Percentiles rank a stretch among this genome's conserved stretches.
Conservation (phyloP, 768 basidiomycete genomes). For the Pluteus cervinus region DNA sequence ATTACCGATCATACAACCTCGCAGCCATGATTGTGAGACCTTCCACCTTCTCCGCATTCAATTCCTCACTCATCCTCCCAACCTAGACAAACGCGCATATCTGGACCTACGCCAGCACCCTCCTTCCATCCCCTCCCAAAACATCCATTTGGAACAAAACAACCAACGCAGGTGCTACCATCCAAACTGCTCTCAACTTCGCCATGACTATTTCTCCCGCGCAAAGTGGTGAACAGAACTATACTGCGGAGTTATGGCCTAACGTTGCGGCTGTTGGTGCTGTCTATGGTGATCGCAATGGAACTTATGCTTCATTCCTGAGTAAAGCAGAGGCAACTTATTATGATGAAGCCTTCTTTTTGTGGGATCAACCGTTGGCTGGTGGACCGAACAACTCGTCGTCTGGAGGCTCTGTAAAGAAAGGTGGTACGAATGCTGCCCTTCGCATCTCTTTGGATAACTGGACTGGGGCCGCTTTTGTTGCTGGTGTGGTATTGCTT, state of each 20-base stretch:
- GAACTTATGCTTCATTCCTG: constrained; percentile 47
- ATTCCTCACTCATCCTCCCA: not conserved
- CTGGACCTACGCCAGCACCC: constrained; percentile 38
- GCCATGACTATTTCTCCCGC: constrained; percentile 41
- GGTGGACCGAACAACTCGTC: too few species aligned
- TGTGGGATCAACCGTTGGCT: constrained; percentile 51
- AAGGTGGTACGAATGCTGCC: too few species aligned
- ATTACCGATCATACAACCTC: constrained; percentile 64
- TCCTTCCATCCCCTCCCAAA: too few species aligned
- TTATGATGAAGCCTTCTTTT: constrained; percentile 38
- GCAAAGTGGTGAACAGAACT: constrained; percentile 24
- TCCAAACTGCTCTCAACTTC: constrained; percentile 54
- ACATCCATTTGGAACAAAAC: constrained; percentile 44
- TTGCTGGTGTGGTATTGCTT: too few species aligned
- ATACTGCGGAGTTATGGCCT: constrained; percentile 47
- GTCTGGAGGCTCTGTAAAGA: too few species aligned
- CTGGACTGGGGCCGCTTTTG: too few species aligned
- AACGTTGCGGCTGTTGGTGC: constrained; percentile 51
- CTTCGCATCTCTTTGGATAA: too few species aligned
- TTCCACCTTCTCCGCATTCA: not conserved
- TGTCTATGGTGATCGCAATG: constrained; percentile 55
- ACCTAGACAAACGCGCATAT: constrained; percentile 52
- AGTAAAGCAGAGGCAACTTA: constrained; percentile 30
- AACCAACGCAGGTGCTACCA: constrained; percentile 44
- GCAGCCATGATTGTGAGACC: constrained; percentile 57